These are phyloP conservation scores for Xylaria scruposa DNA, from an alignment of 495 filamentous ascomycete species.

Conservation along the genomic window DNA sequence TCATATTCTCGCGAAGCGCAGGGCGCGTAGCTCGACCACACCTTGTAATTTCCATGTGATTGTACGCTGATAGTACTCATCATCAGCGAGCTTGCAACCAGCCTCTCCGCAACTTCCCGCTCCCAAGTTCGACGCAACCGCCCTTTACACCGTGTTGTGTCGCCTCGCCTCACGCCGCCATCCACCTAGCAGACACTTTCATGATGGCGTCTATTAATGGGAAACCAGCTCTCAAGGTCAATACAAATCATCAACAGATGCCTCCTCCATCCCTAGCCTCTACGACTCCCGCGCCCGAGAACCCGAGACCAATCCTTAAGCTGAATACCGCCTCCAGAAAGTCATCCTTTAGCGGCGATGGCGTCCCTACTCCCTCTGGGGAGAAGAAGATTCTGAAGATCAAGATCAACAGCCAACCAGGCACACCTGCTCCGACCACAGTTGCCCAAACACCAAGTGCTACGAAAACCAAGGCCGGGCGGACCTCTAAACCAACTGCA, in stretches of 20 bases:
- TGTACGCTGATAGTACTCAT: background rate
- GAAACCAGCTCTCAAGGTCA: conserved; percentile 38
- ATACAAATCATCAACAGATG: conserved; percentile 36
- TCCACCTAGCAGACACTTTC: background rate
- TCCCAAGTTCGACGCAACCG: background rate
- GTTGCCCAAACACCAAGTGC: conserved; percentile 31
- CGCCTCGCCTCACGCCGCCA: background rate
- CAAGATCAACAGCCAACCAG: conserved; percentile 54
- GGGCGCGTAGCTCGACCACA: background rate
- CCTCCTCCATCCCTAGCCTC: conserved; percentile 32
- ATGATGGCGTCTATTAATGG: conserved; percentile 34
- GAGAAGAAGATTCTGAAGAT: conserved; percentile 60
- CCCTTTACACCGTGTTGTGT: background rate
- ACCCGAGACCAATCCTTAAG: conserved; percentile 44
- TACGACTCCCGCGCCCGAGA: conserved; percentile 28
- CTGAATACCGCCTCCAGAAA: conserved; percentile 41
- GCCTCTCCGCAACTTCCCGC: background rate
- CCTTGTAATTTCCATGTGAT: background rate
- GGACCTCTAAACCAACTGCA: conserved; percentile 54
- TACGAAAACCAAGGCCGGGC: conserved; percentile 56
- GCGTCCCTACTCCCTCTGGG: conserved; percentile 48
- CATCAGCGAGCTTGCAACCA: background rate
- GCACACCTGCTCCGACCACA: conserved; percentile 48
- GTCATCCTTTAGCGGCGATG: conserved; percentile 34
- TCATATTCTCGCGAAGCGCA: background rate